Evolutionary conservation across 2,329 filamentous ascomycete genomes (phyloP).

Genomic region (Aspergillus sp.): DNA sequence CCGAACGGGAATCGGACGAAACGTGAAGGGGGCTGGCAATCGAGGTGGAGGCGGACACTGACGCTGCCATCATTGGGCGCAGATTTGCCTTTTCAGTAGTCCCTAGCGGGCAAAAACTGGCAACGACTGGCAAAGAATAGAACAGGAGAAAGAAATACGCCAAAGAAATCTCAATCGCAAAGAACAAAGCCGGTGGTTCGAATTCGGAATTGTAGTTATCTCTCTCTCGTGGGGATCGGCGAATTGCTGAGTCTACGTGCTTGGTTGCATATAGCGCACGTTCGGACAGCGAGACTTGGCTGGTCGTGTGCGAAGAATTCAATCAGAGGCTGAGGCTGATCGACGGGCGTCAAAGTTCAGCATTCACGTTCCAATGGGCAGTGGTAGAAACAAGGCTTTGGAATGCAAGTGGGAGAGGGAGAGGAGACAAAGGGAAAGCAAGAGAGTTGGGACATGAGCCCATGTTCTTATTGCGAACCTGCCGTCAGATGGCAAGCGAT

Average conservation of each 20-base stretch:
- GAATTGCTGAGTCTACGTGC: not conserved
- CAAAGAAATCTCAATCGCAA: not conserved
- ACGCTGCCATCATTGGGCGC: constrained; percentile 24
- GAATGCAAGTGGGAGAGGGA: not conserved
- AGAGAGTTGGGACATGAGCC: constrained; percentile 1
- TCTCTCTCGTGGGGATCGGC: not conserved
- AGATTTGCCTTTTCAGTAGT: not conserved
- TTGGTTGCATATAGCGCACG: not conserved
- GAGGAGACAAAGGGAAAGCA: not conserved
- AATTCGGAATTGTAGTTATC: not conserved
- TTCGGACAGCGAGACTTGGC: not conserved
- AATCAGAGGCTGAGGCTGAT: not conserved
- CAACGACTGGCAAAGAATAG: not conserved
- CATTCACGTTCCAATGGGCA: not conserved
- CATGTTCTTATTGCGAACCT: constrained; percentile 5
- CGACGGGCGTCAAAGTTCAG: not conserved
- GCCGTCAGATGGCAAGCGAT: constrained; percentile 14
- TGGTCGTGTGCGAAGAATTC: not conserved
- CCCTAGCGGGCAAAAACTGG: not conserved
- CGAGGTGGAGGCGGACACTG: constrained; percentile 40
- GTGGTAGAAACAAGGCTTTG: not conserved
- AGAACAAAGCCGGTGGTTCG: not conserved
- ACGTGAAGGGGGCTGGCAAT: constrained; percentile 24
- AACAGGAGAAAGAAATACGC: not conserved
- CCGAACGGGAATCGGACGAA: constrained; percentile 32